Conservation (phyloP, 495 filamentous ascomycete species). For the Penicillium riverlandense region DNA sequence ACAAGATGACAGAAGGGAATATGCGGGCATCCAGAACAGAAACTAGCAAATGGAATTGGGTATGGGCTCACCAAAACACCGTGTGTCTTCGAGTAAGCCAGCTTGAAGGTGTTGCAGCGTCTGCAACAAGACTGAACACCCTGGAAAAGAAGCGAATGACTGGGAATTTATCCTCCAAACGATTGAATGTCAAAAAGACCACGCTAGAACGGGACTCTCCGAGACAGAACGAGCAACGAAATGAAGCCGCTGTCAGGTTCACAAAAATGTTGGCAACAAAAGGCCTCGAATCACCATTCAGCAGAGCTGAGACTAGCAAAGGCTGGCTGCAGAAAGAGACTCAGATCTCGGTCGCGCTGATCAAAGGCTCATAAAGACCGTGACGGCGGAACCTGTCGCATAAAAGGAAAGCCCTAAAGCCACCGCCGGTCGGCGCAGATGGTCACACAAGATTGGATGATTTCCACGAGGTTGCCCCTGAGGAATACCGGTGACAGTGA, state of each 20-base stretch:
- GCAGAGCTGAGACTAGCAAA: constrained; percentile 21
- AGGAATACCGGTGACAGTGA: neutral
- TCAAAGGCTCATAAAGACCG: constrained; percentile 18
- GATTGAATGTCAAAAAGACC: constrained; percentile 31
- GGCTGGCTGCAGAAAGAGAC: constrained; percentile 32
- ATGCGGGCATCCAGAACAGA: constrained; percentile 19
- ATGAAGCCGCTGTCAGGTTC: constrained; percentile 31
- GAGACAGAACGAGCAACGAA: constrained; percentile 41
- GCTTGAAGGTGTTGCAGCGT: constrained; percentile 46
- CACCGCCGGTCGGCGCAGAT: constrained; percentile 8
- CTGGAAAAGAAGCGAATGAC: constrained; percentile 39
- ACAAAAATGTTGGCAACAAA: constrained; percentile 20
- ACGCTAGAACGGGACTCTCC: constrained; percentile 25
- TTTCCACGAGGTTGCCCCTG: neutral
- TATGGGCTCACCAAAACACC: constrained; percentile 42
- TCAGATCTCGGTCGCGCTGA: constrained; percentile 15
- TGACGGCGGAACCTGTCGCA: constrained; percentile 16
- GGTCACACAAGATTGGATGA: constrained; percentile 4
- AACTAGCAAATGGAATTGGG: constrained; percentile 10
- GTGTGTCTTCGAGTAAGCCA: constrained; percentile 47
- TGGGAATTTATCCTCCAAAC: constrained; percentile 39
- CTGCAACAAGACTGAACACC: constrained; percentile 39
- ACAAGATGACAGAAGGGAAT: constrained; percentile 5
- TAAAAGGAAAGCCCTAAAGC: constrained; percentile 2
- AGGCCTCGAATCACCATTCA: constrained; percentile 33